Percentiles rank a stretch among this genome's conserved stretches.
These are phyloP conservation scores for Aspergillus unguis DNA, from an alignment of 2,329 filamentous ascomycete species.

Conservation along the genomic window DNA sequence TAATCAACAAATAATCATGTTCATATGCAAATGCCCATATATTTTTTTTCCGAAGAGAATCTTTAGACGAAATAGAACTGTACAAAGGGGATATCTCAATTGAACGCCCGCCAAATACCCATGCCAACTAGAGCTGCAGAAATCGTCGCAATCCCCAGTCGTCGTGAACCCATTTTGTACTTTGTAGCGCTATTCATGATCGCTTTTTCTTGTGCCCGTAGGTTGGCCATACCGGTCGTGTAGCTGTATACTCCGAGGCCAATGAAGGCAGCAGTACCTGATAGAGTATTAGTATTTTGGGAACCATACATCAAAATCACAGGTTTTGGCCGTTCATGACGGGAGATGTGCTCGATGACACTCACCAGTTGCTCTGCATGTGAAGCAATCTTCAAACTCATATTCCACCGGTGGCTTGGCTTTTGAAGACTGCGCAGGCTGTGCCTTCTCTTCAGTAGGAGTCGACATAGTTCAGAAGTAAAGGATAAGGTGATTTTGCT, in stretches of 20 bases:
- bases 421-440: slow-evolving; percentile 54
- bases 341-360: slow-evolving; percentile 12
- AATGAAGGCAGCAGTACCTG: slow-evolving; percentile 71
- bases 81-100: slow-evolving; percentile 38
- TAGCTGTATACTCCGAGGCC: slow-evolving; percentile 76
- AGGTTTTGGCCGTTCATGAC: background rate
- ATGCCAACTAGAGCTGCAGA: slow-evolving; percentile 66
- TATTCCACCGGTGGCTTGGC: slow-evolving; percentile 55
- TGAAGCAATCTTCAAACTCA: slow-evolving; percentile 60
- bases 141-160: slow-evolving; percentile 63
- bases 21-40: slow-evolving; percentile 8
- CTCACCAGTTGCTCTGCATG: slow-evolving; percentile 70
- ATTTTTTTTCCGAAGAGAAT: background rate
- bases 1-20: slow-evolving; percentile 2
- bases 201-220: slow-evolving; percentile 58
- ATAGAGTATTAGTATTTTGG: background rate
- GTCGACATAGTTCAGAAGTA: slow-evolving; percentile 37
- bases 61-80: background rate
- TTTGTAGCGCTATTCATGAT: slow-evolving; percentile 68
- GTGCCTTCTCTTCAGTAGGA: slow-evolving; percentile 29
- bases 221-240: slow-evolving; percentile 68
- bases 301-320: background rate
- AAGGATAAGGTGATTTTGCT: background rate
- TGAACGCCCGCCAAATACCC: slow-evolving; percentile 66
- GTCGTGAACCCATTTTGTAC: slow-evolving; percentile 69